Conservation (phyloP, 306 rosid species). For the Crotalaria pallida region DNA sequence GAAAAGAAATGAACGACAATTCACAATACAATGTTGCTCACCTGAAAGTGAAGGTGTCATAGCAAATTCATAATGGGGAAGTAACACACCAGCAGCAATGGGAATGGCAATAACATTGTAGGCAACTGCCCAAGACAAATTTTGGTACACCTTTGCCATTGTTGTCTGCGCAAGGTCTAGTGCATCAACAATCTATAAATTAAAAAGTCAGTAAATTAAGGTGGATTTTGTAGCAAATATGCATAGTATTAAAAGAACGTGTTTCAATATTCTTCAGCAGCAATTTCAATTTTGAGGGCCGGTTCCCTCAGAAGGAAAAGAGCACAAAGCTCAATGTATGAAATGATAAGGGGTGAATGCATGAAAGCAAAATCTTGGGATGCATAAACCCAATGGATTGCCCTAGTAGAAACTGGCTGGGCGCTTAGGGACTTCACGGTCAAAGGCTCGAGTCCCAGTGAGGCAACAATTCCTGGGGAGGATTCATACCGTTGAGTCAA, state of each 20-base stretch:
- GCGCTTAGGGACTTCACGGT: no score
- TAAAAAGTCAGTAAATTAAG: constrained; percentile 10
- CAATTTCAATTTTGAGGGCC: not conserved
- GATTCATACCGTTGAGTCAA: no score
- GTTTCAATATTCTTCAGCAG: not conserved
- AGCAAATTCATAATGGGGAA: constrained; percentile 86
- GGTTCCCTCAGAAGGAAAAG: not conserved
- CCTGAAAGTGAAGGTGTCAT: constrained; percentile 99
- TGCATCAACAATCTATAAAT: constrained; percentile 81
- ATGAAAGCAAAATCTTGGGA: not conserved
- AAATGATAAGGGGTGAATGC: not conserved
- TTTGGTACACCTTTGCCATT: constrained; percentile 89
- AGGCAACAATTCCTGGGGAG: no score
- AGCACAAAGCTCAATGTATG: not conserved
- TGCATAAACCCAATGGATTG: no score
- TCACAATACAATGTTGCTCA: constrained; percentile 22
- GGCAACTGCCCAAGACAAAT: constrained; percentile 92
- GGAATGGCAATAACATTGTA: constrained; percentile 80
- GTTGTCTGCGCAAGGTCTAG: constrained; percentile 85
- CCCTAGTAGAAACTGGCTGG: no score
- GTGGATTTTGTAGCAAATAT: not conserved
- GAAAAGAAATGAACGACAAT: not conserved
- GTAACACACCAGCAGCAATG: constrained; percentile 84
- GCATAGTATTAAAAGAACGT: not conserved
- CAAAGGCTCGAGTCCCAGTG: no score